Conservation (phyloP, 352 stramenopile genomes). For the Blastocystis sp. region DNA sequence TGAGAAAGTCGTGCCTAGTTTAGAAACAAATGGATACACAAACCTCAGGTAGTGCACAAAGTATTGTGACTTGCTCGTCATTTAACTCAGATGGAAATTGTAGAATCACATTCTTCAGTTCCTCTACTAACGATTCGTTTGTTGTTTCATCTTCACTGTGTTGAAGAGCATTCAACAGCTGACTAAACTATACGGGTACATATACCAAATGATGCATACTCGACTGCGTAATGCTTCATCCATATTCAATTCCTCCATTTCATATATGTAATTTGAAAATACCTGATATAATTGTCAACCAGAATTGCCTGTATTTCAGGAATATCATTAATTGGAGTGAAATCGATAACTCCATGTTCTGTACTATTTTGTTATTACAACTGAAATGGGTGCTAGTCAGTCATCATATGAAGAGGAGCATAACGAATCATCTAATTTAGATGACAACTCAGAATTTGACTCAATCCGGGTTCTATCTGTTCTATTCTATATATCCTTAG, state of each 20-base stretch:
- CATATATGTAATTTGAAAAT: neutral
- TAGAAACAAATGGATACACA: neutral
- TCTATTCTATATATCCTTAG: neutral
- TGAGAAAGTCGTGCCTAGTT: no score
- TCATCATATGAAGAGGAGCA: constrained; percentile 47
- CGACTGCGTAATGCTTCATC: no score
- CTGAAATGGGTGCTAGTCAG: constrained; percentile 35
- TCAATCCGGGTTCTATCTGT: neutral
- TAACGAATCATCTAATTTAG: neutral
- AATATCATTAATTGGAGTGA: no score
- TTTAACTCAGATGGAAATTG: neutral
- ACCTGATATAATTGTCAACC: neutral
- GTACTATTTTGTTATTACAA: neutral
- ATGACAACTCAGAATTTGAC: neutral
- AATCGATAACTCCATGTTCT: no score
- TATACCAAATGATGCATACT: no score
- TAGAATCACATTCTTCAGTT: neutral
- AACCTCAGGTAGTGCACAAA: neutral
- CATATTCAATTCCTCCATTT: no score
- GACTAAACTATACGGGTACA: neutral
- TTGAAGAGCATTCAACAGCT: neutral
- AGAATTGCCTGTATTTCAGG: neutral
- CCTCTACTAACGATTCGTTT: neutral
- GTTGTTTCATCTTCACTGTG: neutral
- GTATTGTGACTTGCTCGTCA: neutral